Base-by-base conservation (phyloP, 139 green algal species). In the Asterochloris erici region DNA sequence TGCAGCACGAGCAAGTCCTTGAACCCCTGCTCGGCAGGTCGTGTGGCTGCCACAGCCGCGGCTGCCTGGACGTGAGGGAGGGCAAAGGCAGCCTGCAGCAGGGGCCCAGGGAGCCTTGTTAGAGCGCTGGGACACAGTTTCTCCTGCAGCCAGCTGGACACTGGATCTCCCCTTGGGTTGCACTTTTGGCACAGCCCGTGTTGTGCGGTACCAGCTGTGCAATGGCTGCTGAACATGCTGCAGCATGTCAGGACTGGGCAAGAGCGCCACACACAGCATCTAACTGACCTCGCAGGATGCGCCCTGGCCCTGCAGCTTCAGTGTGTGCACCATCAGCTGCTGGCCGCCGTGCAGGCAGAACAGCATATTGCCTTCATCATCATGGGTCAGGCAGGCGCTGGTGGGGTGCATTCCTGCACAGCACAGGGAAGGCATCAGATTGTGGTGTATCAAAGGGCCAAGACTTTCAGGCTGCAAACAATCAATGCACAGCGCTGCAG, bases 1-100 rank as follows among this genome's bases (percentile, higher is more conserved):
- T 88, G 83, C 74, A 94, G 82, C 77, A 94, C 54, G 15, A 94
- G 86, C 17, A 94, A 73, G 79, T 94, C 91, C 84, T 82, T 71
- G 17, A 27, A 23, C n/a, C 76, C 27, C 62, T 27, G 66, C 12
- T 15, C 38, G 62, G 13, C 77, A 74, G 63, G 38, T 61, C 47
- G 26, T 24, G 83, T 91, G 27, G 85, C 86, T 13, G 54, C 15
- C 63, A 94, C 77, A 0, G 89, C 87, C 0, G 84, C 89, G 1
- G 85, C 87, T 19, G 86, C 83, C 17, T 88, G 14, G 0, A 87
- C 89, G 0, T 87, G 66, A 24, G 38, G 38, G 38, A 92, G 27
- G 19, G 54, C 74, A 80, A 93, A 93, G 15, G 82, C 86, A 54
- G 89, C 77, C 79, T 91, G 75, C 27, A 85, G 26, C 66, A 54